phyloP scores from a whole-genome alignment of 108 stramenopile species.

The Cyclotella sp. region DNA sequence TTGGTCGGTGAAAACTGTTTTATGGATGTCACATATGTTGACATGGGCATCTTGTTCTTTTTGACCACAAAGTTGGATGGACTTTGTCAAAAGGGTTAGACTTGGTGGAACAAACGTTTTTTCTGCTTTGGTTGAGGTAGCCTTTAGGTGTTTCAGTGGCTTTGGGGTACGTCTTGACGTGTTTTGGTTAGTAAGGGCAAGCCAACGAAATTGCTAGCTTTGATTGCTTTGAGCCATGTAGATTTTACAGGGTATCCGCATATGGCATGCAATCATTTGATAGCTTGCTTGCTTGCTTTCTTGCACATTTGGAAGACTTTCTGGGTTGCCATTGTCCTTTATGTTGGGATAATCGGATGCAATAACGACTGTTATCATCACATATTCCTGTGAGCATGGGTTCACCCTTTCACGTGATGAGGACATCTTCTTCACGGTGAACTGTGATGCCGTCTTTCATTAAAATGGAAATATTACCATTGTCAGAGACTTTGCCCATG shows the following conservation, averaged over 20 bases:
- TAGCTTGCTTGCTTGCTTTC: not conserved
- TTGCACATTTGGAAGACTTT: not conserved
- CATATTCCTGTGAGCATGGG: not conserved
- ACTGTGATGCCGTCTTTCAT: not conserved
- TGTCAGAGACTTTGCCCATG: not conserved
- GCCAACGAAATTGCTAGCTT: not conserved
- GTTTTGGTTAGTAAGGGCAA: not conserved
- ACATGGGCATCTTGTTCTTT: not conserved
- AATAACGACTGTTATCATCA: not conserved
- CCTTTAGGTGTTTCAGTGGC: not conserved
- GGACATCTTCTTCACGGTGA: not conserved
- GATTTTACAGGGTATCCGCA: conserved; percentile 9
- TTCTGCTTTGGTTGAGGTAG: not conserved
- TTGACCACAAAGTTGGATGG: not conserved
- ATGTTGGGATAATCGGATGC: not conserved
- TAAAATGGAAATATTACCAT: not conserved
- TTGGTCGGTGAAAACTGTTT: not conserved
- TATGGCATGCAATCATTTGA: not conserved
- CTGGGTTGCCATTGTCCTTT: not conserved
- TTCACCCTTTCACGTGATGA: not conserved
- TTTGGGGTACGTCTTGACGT: not conserved
- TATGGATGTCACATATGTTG: not conserved
- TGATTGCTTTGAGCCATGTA: conserved; percentile 23
- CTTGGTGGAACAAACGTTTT: not conserved
- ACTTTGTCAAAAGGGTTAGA: not conserved